A percentile compares a stretch with the other conserved stretches of the same genome.
phyloP scores from a whole-genome alignment of 2,329 filamentous ascomycete species.

The Colletotrichum lindemuthianum region DNA sequence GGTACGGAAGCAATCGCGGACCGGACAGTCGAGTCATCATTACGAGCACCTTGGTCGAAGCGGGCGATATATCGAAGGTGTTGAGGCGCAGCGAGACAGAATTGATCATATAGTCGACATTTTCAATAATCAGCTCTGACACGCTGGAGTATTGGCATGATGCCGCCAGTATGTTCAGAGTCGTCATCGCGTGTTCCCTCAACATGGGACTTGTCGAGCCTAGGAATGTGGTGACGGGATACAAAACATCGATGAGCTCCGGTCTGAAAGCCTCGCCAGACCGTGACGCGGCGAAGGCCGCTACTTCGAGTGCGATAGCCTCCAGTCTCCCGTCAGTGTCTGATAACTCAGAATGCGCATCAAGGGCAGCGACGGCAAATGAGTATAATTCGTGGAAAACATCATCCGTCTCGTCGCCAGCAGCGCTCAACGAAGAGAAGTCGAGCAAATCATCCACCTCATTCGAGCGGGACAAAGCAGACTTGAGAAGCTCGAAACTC shows the following conservation, averaged over 20 bases:
- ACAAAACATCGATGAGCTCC: slow-evolving; percentile 90
- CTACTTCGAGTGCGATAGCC: slow-evolving; percentile 82
- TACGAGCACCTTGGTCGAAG: slow-evolving; percentile 86
- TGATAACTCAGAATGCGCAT: slow-evolving; percentile 60
- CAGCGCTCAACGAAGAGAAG: slow-evolving; percentile 52
- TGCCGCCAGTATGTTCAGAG: slow-evolving; percentile 81
- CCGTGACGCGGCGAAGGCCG: slow-evolving; percentile 78
- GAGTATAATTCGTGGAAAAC: slow-evolving; percentile 74
- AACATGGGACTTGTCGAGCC: slow-evolving; percentile 76
- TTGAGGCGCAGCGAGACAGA: slow-evolving; percentile 90
- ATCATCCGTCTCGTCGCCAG: slow-evolving; percentile 54
- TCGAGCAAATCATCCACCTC: slow-evolving; percentile 75
- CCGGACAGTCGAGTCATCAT: slow-evolving; percentile 96
- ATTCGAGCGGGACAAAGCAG: slow-evolving; percentile 59
- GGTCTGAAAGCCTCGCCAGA: slow-evolving; percentile 76
- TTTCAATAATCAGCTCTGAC: slow-evolving; percentile 83
- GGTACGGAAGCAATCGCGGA: slow-evolving; percentile 81
- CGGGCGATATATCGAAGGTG: slow-evolving; percentile 89
- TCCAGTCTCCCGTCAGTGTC: slow-evolving; percentile 75
- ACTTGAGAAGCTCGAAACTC: slow-evolving; percentile 75
- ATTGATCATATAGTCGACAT: slow-evolving; percentile 97
- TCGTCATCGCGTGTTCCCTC: slow-evolving; percentile 83
- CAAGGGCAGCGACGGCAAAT: slow-evolving; percentile 71
- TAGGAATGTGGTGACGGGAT: slow-evolving; percentile 89
- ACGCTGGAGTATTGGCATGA: slow-evolving; percentile 80